A percentile compares a stretch with the other conserved stretches of the same genome.
These are phyloP conservation scores for Beauveria varroae DNA, from an alignment of 2,329 filamentous ascomycete genomes.

Conservation along the genomic window DNA sequence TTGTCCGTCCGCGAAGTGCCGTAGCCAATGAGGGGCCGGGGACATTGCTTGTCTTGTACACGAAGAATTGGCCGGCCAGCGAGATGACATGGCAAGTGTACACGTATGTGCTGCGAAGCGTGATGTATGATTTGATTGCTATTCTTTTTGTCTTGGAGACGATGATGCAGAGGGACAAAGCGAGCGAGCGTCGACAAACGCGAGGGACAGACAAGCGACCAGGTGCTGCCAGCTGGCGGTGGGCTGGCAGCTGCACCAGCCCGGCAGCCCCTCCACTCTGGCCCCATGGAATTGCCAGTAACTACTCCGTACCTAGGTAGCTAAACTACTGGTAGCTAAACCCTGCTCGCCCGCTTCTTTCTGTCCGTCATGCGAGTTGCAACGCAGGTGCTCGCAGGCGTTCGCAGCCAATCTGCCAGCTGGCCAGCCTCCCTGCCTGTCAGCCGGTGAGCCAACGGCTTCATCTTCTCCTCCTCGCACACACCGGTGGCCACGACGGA, in stretches of 20 bases:
- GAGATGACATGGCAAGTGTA: not conserved
- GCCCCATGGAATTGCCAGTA: too few species aligned
- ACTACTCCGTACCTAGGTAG: too few species aligned
- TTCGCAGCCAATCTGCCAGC: not conserved
- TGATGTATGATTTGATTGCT: not conserved
- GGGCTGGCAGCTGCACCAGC: not conserved
- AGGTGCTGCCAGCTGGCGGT: not conserved
- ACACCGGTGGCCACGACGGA: not conserved
- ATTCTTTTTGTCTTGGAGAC: not conserved
- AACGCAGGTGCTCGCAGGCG: not conserved
- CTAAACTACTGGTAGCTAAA: too few species aligned
- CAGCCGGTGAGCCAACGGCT: not conserved
- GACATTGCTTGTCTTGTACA: not conserved
- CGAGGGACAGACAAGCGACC: not conserved
- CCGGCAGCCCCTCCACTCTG: too few species aligned
- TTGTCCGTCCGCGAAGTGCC: not conserved
- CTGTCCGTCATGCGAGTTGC: not conserved
- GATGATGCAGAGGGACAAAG: not conserved
- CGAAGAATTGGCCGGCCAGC: not conserved
- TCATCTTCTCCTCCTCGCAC: not conserved
- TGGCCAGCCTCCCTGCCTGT: not conserved
- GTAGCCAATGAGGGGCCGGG: not conserved
- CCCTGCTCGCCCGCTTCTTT: not conserved
- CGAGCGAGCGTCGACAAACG: not conserved
- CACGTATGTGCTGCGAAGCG: not conserved